Base-by-base conservation (phyloP, 2,329 filamentous ascomycete genomes). In the Blastomyces emzantsi region DNA sequence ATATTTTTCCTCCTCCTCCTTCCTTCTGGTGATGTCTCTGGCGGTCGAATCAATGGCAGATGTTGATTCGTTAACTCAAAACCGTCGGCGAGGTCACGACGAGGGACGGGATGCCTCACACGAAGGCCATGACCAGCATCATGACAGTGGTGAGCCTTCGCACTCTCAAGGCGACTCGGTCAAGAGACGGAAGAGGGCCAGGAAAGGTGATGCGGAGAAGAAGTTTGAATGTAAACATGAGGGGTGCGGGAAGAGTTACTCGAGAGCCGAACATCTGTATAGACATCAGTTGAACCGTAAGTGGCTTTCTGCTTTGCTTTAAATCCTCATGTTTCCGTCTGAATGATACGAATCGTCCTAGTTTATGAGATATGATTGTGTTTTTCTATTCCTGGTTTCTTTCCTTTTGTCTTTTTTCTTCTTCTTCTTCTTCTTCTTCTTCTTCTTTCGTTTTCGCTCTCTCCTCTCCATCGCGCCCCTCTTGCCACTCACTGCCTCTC, bases 161-260 rank as follows among this genome's bases (percentile, higher is more conserved):
- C 39, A 45, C 0, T n/a, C 39, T n/a, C 47, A 25, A 22, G 43
- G n/a, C n/a, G 51, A 62, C 22, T 7, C 49, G 0, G 6, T 73
- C 36, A 78, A 76, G 70, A 79, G 79, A 67, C 74, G 77, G 62
- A 76, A 77, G 67, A 74, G 79, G 65, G 77, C 73, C 64, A 75
- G 77, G 60, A 81, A 81, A 65, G 74, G 76, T 43, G 75, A 75
- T 56, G 70, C 76, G 45, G 80, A 81, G 64, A 80, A 79, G 68
- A 81, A 81, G 71, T 93, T 92, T 67, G 87, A 90, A 71, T 99
- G 94, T 73, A 87, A 89, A 5, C 86, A 91, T 65, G 87, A 90
- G 67, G 90, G 89, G 49, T 99, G 94, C 71, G 92, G 91, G 51
- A 99, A 97, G 81, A 95, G 89, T 73, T 99, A 99, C 75, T 97